Evolutionary conservation across 2,329 filamentous ascomycete genomes (phyloP).

Genomic region (Coniochaeta hoffmannii): DNA sequence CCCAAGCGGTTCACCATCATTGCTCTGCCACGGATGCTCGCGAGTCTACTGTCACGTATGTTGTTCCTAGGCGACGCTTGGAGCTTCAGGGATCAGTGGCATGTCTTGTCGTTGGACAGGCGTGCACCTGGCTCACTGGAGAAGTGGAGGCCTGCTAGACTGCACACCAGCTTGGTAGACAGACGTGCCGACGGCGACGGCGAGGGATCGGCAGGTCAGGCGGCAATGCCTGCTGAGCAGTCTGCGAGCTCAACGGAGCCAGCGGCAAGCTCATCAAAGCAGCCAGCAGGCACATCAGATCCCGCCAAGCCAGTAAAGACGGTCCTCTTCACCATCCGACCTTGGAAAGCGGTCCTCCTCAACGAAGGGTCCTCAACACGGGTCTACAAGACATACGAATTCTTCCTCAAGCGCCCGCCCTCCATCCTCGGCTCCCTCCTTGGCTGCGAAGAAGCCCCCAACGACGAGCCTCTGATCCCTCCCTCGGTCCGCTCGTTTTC

Average conservation of each 20-base stretch:
- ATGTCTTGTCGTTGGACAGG: constrained; percentile 43
- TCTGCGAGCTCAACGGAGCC: no score
- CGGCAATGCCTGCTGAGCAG: not conserved
- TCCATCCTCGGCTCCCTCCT: constrained; percentile 50
- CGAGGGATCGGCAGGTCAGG: not conserved
- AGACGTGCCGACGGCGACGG: not conserved
- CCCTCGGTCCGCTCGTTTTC: constrained; percentile 39
- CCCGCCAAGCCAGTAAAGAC: constrained; percentile 15
- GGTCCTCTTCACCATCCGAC: constrained; percentile 48
- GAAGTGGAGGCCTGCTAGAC: not conserved
- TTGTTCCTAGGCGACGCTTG: constrained; percentile 52
- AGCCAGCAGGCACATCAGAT: not conserved
- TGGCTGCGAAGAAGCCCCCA: constrained; percentile 29
- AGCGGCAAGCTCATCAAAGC: not conserved
- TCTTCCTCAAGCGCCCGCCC: constrained; percentile 57
- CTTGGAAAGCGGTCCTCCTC: constrained; percentile 58
- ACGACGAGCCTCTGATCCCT: constrained; percentile 29
- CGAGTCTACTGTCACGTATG: constrained; percentile 49
- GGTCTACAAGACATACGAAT: constrained; percentile 65
- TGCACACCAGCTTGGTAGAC: not conserved
- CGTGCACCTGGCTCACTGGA: not conserved
- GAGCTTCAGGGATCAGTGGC: constrained; percentile 56
- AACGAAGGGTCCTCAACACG: constrained; percentile 72
- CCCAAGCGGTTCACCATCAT: constrained; percentile 47
- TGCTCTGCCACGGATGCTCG: constrained; percentile 55